These are phyloP conservation scores for Kodamaea lidongshanica DNA, from an alignment of 805 yeast species.

Conservation along the genomic window DNA sequence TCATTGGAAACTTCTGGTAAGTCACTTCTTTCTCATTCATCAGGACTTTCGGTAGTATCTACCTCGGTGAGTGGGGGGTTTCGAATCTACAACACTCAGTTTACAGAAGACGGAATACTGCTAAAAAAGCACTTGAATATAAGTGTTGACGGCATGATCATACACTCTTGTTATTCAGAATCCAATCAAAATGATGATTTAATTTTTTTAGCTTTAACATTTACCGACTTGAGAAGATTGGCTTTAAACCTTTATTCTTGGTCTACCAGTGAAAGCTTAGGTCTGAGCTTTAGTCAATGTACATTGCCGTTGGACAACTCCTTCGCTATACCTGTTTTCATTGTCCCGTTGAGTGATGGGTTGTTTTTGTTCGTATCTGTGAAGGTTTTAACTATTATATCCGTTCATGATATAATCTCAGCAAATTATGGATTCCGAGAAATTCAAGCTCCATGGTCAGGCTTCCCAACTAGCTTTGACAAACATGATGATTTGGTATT, in stretches of 20 bases:
- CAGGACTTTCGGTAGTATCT: constrained; percentile 36
- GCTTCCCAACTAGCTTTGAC: constrained; percentile 39
- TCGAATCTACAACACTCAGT: constrained; percentile 32
- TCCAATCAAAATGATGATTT: constrained; percentile 25
- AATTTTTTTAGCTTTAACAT: constrained; percentile 29
- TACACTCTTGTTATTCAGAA: constrained; percentile 39
- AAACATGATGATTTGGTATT: constrained; percentile 28
- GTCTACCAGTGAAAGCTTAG: constrained; percentile 30
- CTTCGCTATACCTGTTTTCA: constrained; percentile 39
- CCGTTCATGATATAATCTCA: constrained; percentile 41
- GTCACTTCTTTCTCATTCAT: constrained; percentile 27
- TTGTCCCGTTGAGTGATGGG: constrained; percentile 32
- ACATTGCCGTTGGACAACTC: constrained; percentile 35
- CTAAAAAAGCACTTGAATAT: constrained; percentile 35
- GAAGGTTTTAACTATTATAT: constrained; percentile 27
- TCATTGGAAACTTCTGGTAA: constrained; percentile 21
- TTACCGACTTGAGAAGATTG: constrained; percentile 33
- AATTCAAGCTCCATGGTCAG: constrained; percentile 13
- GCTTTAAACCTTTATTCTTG: constrained; percentile 36
- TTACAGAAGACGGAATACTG: constrained; percentile 32
- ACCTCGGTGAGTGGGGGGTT: constrained; percentile 31
- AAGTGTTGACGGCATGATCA: constrained; percentile 34
- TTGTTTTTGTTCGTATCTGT: constrained; percentile 36
- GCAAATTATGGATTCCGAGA: constrained; percentile 36
- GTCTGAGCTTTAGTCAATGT: constrained; percentile 26